Base-by-base conservation (phyloP, 306 rosid species). In the Coriaria nepalensis region DNA sequence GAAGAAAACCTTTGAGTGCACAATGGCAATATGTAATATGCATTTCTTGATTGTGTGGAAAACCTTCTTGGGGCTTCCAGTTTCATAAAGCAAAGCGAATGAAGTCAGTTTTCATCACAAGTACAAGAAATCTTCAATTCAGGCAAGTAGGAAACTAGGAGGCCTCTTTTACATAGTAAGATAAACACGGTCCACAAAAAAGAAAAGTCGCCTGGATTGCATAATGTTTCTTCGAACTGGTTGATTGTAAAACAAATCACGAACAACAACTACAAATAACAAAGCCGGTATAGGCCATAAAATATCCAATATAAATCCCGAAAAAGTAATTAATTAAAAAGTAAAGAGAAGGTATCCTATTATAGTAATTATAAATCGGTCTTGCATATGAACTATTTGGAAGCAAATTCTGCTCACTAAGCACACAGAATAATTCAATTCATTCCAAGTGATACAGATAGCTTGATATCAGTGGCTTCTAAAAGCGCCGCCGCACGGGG, bases 181-280 rank as follows among this genome's bases (percentile, higher is more conserved):
- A 45, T 48, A 3, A 46, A 33, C 10, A 13, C 13, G 7, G 10
- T 52, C 35, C 11, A 43, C 40, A 38, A 70, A 68, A 60, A 50
- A 15, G 60, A 61, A 58, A 90, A 20, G 1, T 20, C 29, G 3
- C 98, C 98, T 90, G 67, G 85, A 81, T 56, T 77, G 92, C 49
- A 75, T 79, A 63, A 63, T 63, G 52, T 81, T 85, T 76, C 94
- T 85, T 67, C 95, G 79, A 73, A 85, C 92, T 35, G 95, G 98
- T 71, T 90, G 98, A 68, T 85, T 90, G 83, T 90, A 85, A 68
- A 81, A 90, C 65, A 85, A 67, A 71, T 90, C 98, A 33, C 83
- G 90, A 51, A 79, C 94, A 69, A 68, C 58, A 66, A 81, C 98
- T 90, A 78, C 73, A 48, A 48, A 48, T 45, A 55, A 47, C 14